Base-by-base conservation (phyloP, 1,139 yeast genomes). In the Kazachstania sp. region DNA sequence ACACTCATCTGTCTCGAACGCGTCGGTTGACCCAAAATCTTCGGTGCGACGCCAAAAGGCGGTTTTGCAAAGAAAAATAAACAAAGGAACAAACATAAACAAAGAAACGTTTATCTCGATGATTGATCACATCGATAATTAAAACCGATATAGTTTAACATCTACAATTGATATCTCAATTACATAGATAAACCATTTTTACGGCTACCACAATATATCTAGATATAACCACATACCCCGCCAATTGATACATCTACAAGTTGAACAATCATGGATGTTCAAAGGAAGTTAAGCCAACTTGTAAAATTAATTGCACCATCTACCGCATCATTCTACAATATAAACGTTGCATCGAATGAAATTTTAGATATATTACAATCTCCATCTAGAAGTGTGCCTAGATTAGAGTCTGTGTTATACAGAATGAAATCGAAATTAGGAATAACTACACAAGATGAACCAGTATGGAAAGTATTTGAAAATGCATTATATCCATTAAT, bases 401-500 rank as follows among this genome's bases (percentile, higher is more conserved):
- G 55, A 31, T 35, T 48, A n/a, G 54, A 54, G 39, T 41, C 54
- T n/a, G 37, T 51, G 4, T 23, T 51, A 13, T 39, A 38, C 11
- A 37, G 37, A 13, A 45, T 46, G 15, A 47, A 47, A 34, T 30
- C n/a, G 4, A n/a, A 45, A 19, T 35, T 47, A 19, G 48, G 51
- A 12, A 31, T 45, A 7, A 45, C 44, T 6, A 38, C 51, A 2
- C 54, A 55, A 12, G 31, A 45, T 30, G 45, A 40, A 32, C 30
- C 50, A 20, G 36, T 50, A 38, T 59, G 61, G 63, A 56, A 49
- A 30, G 54, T 49, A 31, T 41, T 58, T 35, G 51, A 52, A 26
- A 49, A 49, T 31, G 41, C 54, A 13, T 39, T 56, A 23, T 54
- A 49, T 39, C 52, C 55, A 13, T 38, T 56, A 19, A 45, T 54